A percentile compares a stretch with the other conserved stretches of the same genome.
Conservation (phyloP, 1,284 basidiomycete species). For the Agroathelia rolfsii region DNA sequence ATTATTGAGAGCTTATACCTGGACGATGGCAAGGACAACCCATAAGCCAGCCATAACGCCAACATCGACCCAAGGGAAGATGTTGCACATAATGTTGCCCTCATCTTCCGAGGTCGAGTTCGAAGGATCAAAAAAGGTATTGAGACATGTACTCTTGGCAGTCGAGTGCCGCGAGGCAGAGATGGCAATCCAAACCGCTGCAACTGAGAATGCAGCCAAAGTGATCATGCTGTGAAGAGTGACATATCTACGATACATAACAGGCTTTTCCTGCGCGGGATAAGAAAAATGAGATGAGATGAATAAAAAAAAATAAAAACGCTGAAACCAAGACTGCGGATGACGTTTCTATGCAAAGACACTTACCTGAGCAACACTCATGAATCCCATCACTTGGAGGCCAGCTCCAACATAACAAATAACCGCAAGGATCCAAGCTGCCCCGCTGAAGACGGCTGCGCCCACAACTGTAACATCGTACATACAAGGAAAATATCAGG, state of each 20-base stretch:
- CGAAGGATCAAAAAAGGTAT: conserved; percentile 45
- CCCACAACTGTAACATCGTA: conserved; percentile 59
- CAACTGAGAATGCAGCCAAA: conserved; percentile 58
- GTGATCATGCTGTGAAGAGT: conserved; percentile 55
- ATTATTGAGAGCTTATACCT: conserved; percentile 36
- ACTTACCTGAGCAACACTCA: conserved; percentile 69
- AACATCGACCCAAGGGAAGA: conserved; percentile 87
- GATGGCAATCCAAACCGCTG: conserved; percentile 72
- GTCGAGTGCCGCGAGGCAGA: conserved; percentile 66
- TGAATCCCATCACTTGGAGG: conserved; percentile 71
- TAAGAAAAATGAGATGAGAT: conserved; percentile 5
- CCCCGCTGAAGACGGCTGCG: conserved; percentile 66
- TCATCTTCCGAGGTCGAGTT: conserved; percentile 29
- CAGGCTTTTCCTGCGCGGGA: conserved; percentile 58
- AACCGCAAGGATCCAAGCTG: conserved; percentile 64
- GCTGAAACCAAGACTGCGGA: neutral
- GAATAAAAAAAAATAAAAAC: conserved; percentile 5
- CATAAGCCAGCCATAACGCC: conserved; percentile 85
- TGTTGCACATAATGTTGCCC: conserved; percentile 65
- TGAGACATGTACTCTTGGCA: conserved; percentile 59
- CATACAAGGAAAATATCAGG: conserved; percentile 9
- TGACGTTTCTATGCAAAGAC: conserved; percentile 1
- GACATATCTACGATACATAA: conserved; percentile 67
- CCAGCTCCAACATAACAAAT: conserved; percentile 66
- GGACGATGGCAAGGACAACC: conserved; percentile 65